These are phyloP conservation scores for Aspergillus caelatus DNA, from an alignment of 2,329 filamentous ascomycete species.

Conservation along the genomic window DNA sequence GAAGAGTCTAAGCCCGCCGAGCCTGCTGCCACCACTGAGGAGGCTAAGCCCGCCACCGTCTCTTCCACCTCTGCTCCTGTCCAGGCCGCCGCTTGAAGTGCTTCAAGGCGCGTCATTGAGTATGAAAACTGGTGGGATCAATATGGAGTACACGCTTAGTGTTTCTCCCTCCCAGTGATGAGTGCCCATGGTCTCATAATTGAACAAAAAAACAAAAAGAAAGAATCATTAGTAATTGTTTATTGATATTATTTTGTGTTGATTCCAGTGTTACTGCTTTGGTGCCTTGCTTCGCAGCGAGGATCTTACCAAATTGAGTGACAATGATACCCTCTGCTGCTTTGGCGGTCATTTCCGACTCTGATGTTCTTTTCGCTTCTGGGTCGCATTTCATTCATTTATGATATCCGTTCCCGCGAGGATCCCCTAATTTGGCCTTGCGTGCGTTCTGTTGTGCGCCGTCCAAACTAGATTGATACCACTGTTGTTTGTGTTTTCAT, in stretches of 20 bases:
- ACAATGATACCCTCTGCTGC: slow-evolving; percentile 36
- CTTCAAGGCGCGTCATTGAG: slow-evolving; percentile 37
- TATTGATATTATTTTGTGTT: slow-evolving; percentile 20
- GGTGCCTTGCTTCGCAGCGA: slow-evolving; percentile 14
- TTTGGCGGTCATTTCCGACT: slow-evolving; percentile 31
- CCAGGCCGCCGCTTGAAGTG: slow-evolving; percentile 48
- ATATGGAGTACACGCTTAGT: slow-evolving; percentile 29
- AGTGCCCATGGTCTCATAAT: slow-evolving; percentile 11
- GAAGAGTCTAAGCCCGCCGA: slow-evolving; percentile 34
- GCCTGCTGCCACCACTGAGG: slow-evolving; percentile 29
- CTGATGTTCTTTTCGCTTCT: slow-evolving; percentile 19
- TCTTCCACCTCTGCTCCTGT: slow-evolving; percentile 38
- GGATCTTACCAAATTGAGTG: slow-evolving; percentile 22
- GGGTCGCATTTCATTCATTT: slow-evolving; percentile 35
- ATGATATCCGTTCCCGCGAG: slow-evolving; percentile 38
- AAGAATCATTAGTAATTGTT: slow-evolving; percentile 13
- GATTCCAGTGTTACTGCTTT: slow-evolving; percentile 28
- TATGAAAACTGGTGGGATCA: slow-evolving; percentile 48
- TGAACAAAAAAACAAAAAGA: slow-evolving; percentile 16
- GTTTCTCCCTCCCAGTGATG: slow-evolving; percentile 26
- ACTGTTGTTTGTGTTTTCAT: slow-evolving; percentile 36
- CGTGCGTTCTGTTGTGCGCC: slow-evolving; percentile 30
- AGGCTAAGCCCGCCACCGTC: slow-evolving; percentile 38
- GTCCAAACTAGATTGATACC: slow-evolving; percentile 41
- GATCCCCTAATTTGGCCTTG: slow-evolving; percentile 25